Evolutionary conservation across 2,329 filamentous ascomycete species (phyloP), one percentile per base, ranked within the genome.

Genomic region (Fusarium setosum): DNA sequence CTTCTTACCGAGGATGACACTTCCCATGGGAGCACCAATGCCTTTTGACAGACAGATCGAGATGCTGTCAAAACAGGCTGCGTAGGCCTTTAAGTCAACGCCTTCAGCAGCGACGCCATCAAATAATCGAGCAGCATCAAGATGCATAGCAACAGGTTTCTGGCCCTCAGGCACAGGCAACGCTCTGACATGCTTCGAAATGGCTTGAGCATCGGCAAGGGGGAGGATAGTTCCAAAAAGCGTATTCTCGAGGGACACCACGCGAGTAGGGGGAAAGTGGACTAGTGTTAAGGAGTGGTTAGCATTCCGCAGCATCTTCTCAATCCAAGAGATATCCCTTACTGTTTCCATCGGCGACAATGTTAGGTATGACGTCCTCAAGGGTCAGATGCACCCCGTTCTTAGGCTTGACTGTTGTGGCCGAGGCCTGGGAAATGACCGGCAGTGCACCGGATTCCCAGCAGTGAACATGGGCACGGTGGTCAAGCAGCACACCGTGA

Each of bases 201-300:
- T 96, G 31, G 83, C 81, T 56, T 81, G 82, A 9, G 87, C 84
- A 73, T 96, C 92, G 1, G 79, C 76, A 2, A 95, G 81, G 0
- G 93, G 93, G 82, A 92, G 89, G 37, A 96, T 83, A 59, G 88
- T 87, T 10, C 93, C 93, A 49, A 86, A 86, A 24, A 95, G 82
- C 4, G 93, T 96, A 73, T 95, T 96, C 74, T 96, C 93, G 44
- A 96, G 81, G 53, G 86, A 87, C 65, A 96, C 91, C 44, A 96
- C 84, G 45, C 86, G 86, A 1, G 93, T 96, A 0, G 93, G 92
- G 70, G 90, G 92, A 23, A 84, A 83, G 75, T 95, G 92, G 13
- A 94, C 85, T 69, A 93, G 86, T 40, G n/a, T n/a, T n/a, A n/a
- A n/a, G n/a, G n/a, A n/a, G n/a, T n/a, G n/a, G n/a, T n/a, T n/a